Evolutionary conservation across 768 basidiomycete genomes (phyloP).

Genomic region (Mrakia gelida): DNA sequence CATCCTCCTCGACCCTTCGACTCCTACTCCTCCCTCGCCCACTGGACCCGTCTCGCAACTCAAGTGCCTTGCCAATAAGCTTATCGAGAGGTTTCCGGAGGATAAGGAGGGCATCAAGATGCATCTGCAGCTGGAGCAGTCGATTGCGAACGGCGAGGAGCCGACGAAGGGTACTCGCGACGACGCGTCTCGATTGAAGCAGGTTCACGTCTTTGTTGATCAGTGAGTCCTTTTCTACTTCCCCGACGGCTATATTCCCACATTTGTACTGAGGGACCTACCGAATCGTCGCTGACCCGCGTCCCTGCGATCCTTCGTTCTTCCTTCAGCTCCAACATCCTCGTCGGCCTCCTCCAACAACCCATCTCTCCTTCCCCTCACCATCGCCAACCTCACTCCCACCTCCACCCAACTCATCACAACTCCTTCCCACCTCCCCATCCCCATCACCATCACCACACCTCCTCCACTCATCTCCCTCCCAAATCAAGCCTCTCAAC

Average conservation of each 20-base stretch:
- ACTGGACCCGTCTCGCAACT: background rate
- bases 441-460: slow-evolving; percentile 38
- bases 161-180: background rate
- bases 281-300: background rate
- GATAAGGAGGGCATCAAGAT: background rate
- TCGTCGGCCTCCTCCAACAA: slow-evolving; percentile 73
- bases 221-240: slow-evolving; percentile 45
- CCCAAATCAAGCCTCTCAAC: background rate
- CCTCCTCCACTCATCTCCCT: too few species aligned
- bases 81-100: background rate
- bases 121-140: background rate
- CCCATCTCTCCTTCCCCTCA: slow-evolving; percentile 55
- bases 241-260: background rate
- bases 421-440: slow-evolving; percentile 37
- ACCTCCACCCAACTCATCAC: background rate
- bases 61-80: background rate
- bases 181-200: slow-evolving; percentile 18
- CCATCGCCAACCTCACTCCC: background rate
- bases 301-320: background rate
- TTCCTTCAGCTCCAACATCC: slow-evolving; percentile 68
- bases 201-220: slow-evolving; percentile 51
- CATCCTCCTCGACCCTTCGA: background rate
- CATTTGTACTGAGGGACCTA: background rate
- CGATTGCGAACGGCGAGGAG: background rate
- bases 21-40: background rate